Evolutionary conservation across 768 basidiomycete genomes (phyloP).

Genomic region (Multifurca ochricompacta): DNA sequence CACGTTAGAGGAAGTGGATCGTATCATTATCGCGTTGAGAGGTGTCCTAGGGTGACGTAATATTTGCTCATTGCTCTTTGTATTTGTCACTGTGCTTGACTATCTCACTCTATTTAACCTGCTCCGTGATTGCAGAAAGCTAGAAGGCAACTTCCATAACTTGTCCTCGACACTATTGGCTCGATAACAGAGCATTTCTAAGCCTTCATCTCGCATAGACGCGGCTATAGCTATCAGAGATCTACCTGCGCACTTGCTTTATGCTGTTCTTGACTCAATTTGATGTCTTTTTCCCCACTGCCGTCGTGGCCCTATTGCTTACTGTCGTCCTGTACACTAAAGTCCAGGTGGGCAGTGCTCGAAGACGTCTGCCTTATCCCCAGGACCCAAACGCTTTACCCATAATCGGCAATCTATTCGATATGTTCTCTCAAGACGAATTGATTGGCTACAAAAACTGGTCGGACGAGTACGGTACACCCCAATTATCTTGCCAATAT

Average conservation of each 20-base stretch:
- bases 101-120: too few relatives aligned
- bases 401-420: conserved; percentile 8
- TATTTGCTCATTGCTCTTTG: too few relatives aligned
- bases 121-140: too few relatives aligned
- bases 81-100: too few relatives aligned
- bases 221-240: background rate
- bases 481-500: background rate
- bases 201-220: background rate
- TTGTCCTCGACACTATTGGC: background rate
- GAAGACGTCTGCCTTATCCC: background rate
- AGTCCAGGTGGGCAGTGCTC: background rate
- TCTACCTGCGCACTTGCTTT: background rate
- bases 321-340: background rate
- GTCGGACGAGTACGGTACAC: conserved; percentile 1
- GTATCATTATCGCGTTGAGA: conserved; percentile 48
- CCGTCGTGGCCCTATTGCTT: background rate
- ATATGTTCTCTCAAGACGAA: background rate
- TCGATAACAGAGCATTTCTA: background rate
- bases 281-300: background rate
- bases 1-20: conserved; percentile 60
- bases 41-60: conserved; percentile 34
- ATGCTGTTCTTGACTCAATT: background rate
- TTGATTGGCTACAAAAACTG: conserved; percentile 5
- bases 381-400: conserved; percentile 12
- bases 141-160: too few relatives aligned